Conservation (phyloP, 2,329 filamentous ascomycete species). For the Seiridium cupressi region DNA sequence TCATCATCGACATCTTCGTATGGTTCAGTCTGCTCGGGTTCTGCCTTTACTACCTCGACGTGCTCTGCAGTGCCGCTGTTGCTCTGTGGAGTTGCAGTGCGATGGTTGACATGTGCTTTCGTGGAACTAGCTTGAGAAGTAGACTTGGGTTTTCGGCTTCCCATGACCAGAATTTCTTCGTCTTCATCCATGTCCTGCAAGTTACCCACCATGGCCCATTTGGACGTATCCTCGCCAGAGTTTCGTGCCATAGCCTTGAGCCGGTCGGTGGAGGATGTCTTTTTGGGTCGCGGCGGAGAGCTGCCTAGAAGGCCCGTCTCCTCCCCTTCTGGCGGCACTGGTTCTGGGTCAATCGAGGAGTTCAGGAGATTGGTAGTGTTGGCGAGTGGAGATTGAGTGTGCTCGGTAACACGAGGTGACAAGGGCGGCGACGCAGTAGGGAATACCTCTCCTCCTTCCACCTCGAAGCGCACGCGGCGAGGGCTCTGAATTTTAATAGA, state of each 20-base stretch:
- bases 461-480: slow-evolving; percentile 62
- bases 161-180: slow-evolving; percentile 28
- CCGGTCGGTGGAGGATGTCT: slow-evolving; percentile 55
- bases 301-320: slow-evolving; percentile 25
- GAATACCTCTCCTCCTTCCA: slow-evolving; percentile 58
- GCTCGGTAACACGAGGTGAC: slow-evolving; percentile 24
- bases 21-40: slow-evolving; percentile 6
- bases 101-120: not conserved
- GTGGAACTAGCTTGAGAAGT: slow-evolving; percentile 7
- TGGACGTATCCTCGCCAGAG: slow-evolving; percentile 49
- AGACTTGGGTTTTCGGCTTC: slow-evolving; percentile 12
- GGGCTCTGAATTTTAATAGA: slow-evolving; percentile 51
- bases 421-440: slow-evolving; percentile 55
- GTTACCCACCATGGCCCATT: slow-evolving; percentile 47
- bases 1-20: slow-evolving; percentile 11
- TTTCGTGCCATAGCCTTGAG: slow-evolving; percentile 50
- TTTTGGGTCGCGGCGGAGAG: slow-evolving; percentile 42
- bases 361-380: slow-evolving; percentile 19
- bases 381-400: slow-evolving; percentile 30
- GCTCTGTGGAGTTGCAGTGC: not conserved
- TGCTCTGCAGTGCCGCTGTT: not conserved
- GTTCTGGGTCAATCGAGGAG: slow-evolving; percentile 19
- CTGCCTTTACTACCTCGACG: slow-evolving; percentile 10
- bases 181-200: slow-evolving; percentile 24
- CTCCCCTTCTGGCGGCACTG: slow-evolving; percentile 36